A percentile compares a stretch with the other conserved stretches of the same genome.
Evolutionary conservation across 2,329 filamentous ascomycete species (phyloP).

Genomic region (Huntiella savannae): DNA sequence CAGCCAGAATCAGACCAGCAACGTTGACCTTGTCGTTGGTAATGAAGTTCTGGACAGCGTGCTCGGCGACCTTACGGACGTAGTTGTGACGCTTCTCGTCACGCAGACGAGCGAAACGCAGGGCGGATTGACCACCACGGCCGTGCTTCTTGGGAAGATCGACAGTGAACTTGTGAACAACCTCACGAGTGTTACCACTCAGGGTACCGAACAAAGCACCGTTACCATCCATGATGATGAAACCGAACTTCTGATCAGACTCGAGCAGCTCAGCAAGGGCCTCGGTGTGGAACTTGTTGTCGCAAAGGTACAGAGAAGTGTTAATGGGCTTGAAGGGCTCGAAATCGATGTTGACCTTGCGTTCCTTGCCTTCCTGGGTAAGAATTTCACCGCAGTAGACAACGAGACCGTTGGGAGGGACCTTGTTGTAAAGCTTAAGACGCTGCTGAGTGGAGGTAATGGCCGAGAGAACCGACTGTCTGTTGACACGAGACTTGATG

Average conservation of each 20-base stretch:
- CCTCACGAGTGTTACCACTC: slow-evolving; percentile 89
- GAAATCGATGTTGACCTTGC: slow-evolving; percentile 99
- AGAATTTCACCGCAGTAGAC: slow-evolving; percentile 99
- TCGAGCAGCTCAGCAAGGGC: slow-evolving; percentile 91
- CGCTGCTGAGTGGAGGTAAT: slow-evolving; percentile 98
- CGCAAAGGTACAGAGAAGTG: slow-evolving; percentile 95
- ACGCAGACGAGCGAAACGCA: slow-evolving; percentile 97
- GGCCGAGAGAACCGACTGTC: slow-evolving; percentile 90
- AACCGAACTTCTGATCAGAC: slow-evolving; percentile 97
- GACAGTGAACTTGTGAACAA: slow-evolving; percentile 95
- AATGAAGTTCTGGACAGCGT: slow-evolving; percentile 98
- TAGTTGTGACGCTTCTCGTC: slow-evolving; percentile 99
- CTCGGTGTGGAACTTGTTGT: slow-evolving; percentile 99
- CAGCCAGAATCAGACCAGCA: slow-evolving; percentile 81
- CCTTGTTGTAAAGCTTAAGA: slow-evolving; percentile 97
- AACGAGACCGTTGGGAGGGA: slow-evolving; percentile 90
- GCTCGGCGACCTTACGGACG: slow-evolving; percentile 92
- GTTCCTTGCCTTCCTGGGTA: slow-evolving; percentile 93
- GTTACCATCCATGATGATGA: slow-evolving; percentile 99
- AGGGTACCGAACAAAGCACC: slow-evolving; percentile 92
- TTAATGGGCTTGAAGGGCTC: slow-evolving; percentile 99
- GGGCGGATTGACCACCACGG: slow-evolving; percentile 96
- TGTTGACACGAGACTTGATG: slow-evolving; percentile 98
- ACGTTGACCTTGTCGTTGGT: slow-evolving; percentile 98
- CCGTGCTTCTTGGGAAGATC: slow-evolving; percentile 99